Percentiles rank a stretch among this genome's conserved stretches.
Conservation (phyloP, 1,284 basidiomycete species). For the Ganoderma sp. region DNA sequence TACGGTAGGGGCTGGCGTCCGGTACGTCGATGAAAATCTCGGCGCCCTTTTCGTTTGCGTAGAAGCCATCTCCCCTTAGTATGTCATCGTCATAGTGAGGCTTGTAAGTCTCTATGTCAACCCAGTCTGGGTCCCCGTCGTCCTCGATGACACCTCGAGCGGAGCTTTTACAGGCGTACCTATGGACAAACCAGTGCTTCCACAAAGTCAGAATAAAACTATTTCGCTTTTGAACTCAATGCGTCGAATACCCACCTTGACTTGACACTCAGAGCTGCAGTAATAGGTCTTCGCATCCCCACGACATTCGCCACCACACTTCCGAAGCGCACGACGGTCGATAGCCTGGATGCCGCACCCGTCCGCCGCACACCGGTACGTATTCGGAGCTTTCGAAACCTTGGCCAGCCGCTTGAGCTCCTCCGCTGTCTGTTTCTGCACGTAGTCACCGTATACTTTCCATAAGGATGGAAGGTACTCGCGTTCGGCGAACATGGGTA, state of each 20-base stretch:
- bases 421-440: neutral
- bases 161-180: conserved; percentile 5
- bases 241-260: conserved; percentile 1
- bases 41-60: neutral
- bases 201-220: neutral
- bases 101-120: conserved; percentile 8
- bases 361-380: conserved; percentile 16
- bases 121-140: conserved; percentile 9
- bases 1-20: conserved; percentile 3
- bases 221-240: no score
- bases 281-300: conserved; percentile 25
- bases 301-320: conserved; percentile 23
- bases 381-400: conserved; percentile 7
- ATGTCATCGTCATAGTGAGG: neutral
- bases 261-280: conserved; percentile 25
- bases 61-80: neutral
- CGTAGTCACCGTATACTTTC: neutral
- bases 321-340: conserved; percentile 9
- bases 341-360: conserved; percentile 18
- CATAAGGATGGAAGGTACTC: neutral
- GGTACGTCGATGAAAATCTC: conserved; percentile 16
- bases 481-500: neutral
- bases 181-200: conserved; percentile 17
- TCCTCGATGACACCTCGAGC: neutral
- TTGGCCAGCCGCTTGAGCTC: conserved; percentile 12